Evolutionary conservation across 345 rosid genomes (phyloP), one percentile per base, ranked within the genome.

Genomic region (Acer yangbiense): DNA sequence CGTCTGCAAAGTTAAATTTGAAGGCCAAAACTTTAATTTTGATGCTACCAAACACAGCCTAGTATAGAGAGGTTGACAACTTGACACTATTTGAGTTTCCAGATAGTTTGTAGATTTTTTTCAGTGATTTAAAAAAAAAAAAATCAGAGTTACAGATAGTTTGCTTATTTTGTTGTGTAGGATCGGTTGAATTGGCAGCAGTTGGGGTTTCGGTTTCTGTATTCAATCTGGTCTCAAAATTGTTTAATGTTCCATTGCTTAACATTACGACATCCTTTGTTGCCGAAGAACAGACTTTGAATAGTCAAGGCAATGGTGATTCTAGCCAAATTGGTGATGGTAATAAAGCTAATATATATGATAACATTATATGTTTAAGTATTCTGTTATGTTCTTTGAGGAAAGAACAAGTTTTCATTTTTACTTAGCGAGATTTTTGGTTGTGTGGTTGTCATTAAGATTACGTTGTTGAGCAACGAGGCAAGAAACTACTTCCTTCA

Each of bases 181-280:
- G 97, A 55, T 86, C 99, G 16, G 91, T 84, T 43, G 99, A 95
- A 72, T 77, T 95, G 88, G 99, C 97, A 3, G 98, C 98, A 0
- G 96, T 92, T 74, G 97, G 99, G 65, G 91, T 93, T 10, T 93
- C 99, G 0, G 93, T 83, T 76, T 89, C 98, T 7, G 86, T 92
- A 44, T 95, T 91, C 83, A 95, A 95, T 85, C 83, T 95, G 78
- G 97, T 92, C 3, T 95, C 98, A 0, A 95, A 95, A 76, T 82
- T 93, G 82, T 86, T 95, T 72, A 95, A 91, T 78, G 95, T 95
- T 73, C 99, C 97, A 7, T 84, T 95, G 83, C 94, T 95, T 58
- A 95, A 93, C 76, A 77, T 93, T 32, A 95, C 98, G 0, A 93
- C 98, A 7, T 95, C 98, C 65, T 90, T 92, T 82, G 99, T 90